These are phyloP conservation scores for Blepharisma japonicum DNA, from an alignment of 73 alveolate genomes.

Conservation along the genomic window DNA sequence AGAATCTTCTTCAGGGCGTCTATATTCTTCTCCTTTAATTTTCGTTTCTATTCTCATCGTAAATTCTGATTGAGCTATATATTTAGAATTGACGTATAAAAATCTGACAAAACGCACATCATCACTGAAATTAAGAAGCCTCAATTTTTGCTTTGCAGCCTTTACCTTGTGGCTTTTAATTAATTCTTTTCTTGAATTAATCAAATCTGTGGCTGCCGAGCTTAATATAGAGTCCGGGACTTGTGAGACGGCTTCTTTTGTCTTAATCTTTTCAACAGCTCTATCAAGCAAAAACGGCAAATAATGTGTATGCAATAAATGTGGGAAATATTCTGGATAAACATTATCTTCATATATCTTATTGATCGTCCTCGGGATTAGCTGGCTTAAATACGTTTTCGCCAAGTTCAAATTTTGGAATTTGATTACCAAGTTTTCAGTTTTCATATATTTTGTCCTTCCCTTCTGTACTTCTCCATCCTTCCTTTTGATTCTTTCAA, in stretches of 20 bases:
- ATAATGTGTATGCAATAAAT: conserved; percentile 59
- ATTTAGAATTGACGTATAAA: neutral
- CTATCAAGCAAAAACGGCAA: conserved; percentile 64
- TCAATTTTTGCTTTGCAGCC: conserved; percentile 32
- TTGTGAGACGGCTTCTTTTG: conserved; percentile 28
- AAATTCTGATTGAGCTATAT: neutral
- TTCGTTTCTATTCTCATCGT: conserved; percentile 32
- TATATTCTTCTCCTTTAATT: conserved; percentile 33
- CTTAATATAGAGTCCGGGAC: conserved; percentile 1
- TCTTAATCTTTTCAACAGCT: conserved; percentile 54
- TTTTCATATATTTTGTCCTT: conserved; percentile 50
- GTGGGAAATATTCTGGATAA: conserved; percentile 62
- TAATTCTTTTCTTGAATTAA: conserved; percentile 13
- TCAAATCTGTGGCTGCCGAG: conserved; percentile 23
- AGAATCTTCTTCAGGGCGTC: conserved; percentile 27
- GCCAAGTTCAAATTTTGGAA: conserved; percentile 67
- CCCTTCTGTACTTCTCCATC: conserved; percentile 51
- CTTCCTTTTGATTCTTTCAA: conserved; percentile 61
- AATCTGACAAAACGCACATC: neutral
- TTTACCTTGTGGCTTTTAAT: conserved; percentile 9
- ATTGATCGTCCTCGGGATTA: conserved; percentile 44
- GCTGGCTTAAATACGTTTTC: conserved; percentile 47
- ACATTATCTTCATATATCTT: conserved; percentile 48
- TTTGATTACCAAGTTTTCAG: conserved; percentile 51
- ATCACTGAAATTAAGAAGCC: conserved; percentile 38